These are phyloP conservation scores for Penicillium janthinellum DNA, from an alignment of 2,329 filamentous ascomycete species.

Conservation along the genomic window DNA sequence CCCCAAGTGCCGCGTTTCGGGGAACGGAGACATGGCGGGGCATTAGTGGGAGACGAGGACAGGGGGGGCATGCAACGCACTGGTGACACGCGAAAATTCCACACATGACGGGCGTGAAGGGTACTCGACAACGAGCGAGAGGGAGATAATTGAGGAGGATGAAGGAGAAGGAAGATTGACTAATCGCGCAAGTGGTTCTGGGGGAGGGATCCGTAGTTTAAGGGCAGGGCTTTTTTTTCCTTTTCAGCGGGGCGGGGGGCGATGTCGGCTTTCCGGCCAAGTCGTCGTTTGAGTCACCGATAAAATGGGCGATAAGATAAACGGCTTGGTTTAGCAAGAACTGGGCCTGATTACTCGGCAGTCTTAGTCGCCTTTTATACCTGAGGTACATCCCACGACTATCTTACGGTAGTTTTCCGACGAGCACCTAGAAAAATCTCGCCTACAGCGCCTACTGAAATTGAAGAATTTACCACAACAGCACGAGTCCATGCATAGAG, in stretches of 20 bases:
- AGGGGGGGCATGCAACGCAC: conserved; percentile 55
- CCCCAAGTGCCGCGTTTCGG: conserved; percentile 2
- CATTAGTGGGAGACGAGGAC: conserved; percentile 9
- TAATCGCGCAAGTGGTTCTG: conserved; percentile 20
- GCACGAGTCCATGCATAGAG: neutral
- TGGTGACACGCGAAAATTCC: conserved; percentile 94
- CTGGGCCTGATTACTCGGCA: conserved; percentile 1
- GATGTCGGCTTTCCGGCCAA: conserved; percentile 19
- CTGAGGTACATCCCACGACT: neutral
- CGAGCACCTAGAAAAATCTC: neutral
- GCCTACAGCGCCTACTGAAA: neutral
- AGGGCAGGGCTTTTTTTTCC: conserved; percentile 22
- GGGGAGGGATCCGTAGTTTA: conserved; percentile 16
- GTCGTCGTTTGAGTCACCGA: conserved; percentile 27
- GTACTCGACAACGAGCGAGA: conserved; percentile 8
- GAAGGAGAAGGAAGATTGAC: conserved; percentile 22
- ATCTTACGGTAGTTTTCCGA: neutral
- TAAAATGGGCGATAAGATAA: conserved; percentile 38
- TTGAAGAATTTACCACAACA: neutral
- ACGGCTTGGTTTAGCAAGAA: neutral
- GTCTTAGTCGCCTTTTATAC: neutral
- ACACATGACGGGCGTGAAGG: conserved; percentile 70
- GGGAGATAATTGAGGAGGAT: conserved; percentile 12
- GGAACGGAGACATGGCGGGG: conserved; percentile 15
- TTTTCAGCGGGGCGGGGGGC: conserved; percentile 22